Evolutionary conservation across 345 rosid genomes (phyloP), one percentile per base, ranked within the genome.

Genomic region (Reutealis trisperma): DNA sequence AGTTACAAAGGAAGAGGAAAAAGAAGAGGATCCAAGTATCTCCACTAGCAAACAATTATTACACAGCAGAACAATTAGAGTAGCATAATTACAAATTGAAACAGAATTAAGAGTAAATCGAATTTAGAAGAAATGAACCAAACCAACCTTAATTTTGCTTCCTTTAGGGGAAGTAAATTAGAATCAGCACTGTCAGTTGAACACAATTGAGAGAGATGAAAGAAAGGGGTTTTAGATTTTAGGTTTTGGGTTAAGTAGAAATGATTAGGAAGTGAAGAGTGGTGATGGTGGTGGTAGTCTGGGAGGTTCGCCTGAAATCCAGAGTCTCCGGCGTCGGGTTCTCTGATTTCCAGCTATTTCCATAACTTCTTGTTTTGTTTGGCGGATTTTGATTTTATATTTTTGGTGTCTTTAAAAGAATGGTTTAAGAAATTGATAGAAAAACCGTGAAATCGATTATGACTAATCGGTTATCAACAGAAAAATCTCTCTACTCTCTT

Each of bases 301-400:
- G 41, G 63, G 51, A 21, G 30, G 24, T 25, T 24, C 3, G 64
- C 55, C 71, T 18, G 71, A 71, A 80, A 75, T 57, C 66, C 70
- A 64, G 80, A 60, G 75, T 19, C 57, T 58, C 19, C 9, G 34
- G 14, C 32, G 44, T 70, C 57, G 73, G 44, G 42, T 75, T 55
- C 65, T 27, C 63, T 24, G 78, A 37, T 78, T 75, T 78, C 76
- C 84, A 75, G 78, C 82, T 74, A 74, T 74, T 77, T 49, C 83
- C 79, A 59, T 73, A 32, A 72, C 52, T 19, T 66, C 18, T 22
- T 60, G 41, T 30, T 13, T 69, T 44, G 41, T n/a, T 60, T 52
- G 79, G 73, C 83, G 52, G 78, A 75, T 66, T 74, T 60, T 55
- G 47, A 63, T 73, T 65, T 55, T 69, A 22, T 21, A 13, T 64